Base-by-base conservation (phyloP, 768 basidiomycete genomes). In the Tulasnella sp. region DNA sequence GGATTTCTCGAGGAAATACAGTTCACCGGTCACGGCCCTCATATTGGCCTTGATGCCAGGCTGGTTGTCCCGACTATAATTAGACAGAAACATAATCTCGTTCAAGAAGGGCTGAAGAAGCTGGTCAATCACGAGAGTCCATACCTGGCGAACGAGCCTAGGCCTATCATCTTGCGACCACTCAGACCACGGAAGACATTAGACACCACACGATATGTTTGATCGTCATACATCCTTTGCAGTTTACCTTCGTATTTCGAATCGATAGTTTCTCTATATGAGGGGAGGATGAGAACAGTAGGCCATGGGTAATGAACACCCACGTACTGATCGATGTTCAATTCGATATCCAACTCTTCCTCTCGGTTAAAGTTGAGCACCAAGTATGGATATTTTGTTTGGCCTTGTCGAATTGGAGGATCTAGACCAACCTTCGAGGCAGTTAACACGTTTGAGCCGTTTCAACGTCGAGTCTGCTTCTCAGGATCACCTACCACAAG, bases 291-390 rank as follows among this genome's bases (percentile, higher is more conserved):
- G 61, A 78, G n/a, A n/a, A 74, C 48, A 23, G 67, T 11, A 32
- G 37, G 77, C 20, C 80, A 74, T 71, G 2, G 9, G 18, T 80
- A 15, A 77, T 46, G 55, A 23, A 55, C 44, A 69, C 9, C 40
- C 13, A 84, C 93, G 76, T 84, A 96, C 95, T 98, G 95, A 57
- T 89, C 86, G 87, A 99, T 89, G 82, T 97, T 98, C 46, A 99
- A 86, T 83, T 98, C 96, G 6, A 96, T 94, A 35, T 96, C 97
- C 79, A 96, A 95, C 84, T 98, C 96, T 83, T 99, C 98, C 81
- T 98, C 97, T 78, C 93, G 89, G n/a, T 91, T 92, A 84, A 98
- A 99, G 82, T 98, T 96, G 92, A 98, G 96, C 77, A 99, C 97
- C 29, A 99, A 86, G 83, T 98, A 99, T 77, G 97, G 97, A 84